Evolutionary conservation across 148 eudicot species (phyloP), one percentile per base, ranked within the genome.

Genomic region (Vaccinium macrocarpon): DNA sequence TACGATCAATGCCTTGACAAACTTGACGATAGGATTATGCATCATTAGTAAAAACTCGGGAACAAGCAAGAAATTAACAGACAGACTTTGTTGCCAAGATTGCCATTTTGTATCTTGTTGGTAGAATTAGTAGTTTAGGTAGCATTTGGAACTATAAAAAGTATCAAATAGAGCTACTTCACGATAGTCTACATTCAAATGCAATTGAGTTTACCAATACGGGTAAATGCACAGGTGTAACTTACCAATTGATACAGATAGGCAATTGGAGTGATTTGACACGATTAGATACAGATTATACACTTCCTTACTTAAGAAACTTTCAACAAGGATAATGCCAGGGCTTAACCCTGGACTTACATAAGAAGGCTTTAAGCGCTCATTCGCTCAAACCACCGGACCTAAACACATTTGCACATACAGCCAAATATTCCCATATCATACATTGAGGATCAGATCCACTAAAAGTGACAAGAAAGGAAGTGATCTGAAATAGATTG

Each of bases 401-500:
- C 21, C 25, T 64, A 9, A 23, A 5, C 70, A 62, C 71, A 64
- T 64, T 64, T 57, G 62, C 5, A 57, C 18, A 57, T 57, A 35
- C 19, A 35, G 76, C 10, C 35, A 71, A 35, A 35, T 21, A 25
- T 71, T 35, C 35, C 46, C 8, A 5, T 71, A 35, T 14, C 8
- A 74, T 42, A 74, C 12, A 46, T 42, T 35, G 19, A 74, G 52
- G 8, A 74, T 46, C 78, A 78, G 79, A 48, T 76, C 49, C 53
- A 76, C 15, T 49, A n/a, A 76, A 70, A 51, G 52, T 78, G 25
- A 18, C 3, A 79, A 79, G 14, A 80, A 35, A 80, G 14, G 48
- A 19, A 80, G 71, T 25, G 50, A 42, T 38, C 62, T 53, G 81
- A 80, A 51, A 80, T 70, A 52, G 27, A 80, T 80, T 35, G 12